phyloP scores from a whole-genome alignment of 352 stramenopile species.

The Globisporangium lucens region DNA sequence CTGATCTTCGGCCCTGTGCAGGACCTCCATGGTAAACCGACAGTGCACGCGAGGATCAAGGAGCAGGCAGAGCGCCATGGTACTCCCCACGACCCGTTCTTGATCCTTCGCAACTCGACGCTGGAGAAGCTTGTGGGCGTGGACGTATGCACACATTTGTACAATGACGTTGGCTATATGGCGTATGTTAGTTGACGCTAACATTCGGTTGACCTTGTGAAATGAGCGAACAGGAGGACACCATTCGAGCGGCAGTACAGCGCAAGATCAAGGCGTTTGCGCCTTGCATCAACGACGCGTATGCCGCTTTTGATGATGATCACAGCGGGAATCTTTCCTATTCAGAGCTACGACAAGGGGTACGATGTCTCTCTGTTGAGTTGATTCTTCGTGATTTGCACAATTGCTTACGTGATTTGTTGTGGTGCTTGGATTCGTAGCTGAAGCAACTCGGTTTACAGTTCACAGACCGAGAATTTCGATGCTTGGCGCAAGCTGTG shows the following conservation, averaged over 20 bases:
- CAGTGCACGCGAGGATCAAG: constrained; percentile 6
- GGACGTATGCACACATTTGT: constrained; percentile 3
- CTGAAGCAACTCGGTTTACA: constrained; percentile 47
- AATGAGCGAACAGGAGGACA: constrained; percentile 22
- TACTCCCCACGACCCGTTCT: constrained; percentile 24
- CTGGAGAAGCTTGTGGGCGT: constrained; percentile 13
- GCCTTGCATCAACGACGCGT: constrained; percentile 43
- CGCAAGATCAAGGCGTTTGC: constrained; percentile 41
- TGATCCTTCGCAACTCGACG: constrained; percentile 30
- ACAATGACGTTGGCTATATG: too few relatives aligned
- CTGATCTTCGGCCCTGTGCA: constrained; percentile 35
- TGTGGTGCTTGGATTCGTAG: constrained; percentile 18
- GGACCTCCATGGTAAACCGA: constrained; percentile 17
- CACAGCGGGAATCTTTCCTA: constrained; percentile 55
- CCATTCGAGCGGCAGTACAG: constrained; percentile 33
- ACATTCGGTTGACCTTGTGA: neutral
- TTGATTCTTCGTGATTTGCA: neutral
- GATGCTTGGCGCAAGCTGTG: constrained; percentile 31
- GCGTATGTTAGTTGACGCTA: neutral
- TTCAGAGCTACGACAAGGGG: constrained; percentile 41
- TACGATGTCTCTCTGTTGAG: constrained; percentile 11
- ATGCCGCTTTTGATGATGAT: constrained; percentile 50
- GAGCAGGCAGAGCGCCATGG: constrained; percentile 9
- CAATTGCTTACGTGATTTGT: neutral
- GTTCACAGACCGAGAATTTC: constrained; percentile 48